These are phyloP conservation scores for Cystobasidium ongulense DNA, from an alignment of 768 basidiomycete species.

Conservation along the genomic window DNA sequence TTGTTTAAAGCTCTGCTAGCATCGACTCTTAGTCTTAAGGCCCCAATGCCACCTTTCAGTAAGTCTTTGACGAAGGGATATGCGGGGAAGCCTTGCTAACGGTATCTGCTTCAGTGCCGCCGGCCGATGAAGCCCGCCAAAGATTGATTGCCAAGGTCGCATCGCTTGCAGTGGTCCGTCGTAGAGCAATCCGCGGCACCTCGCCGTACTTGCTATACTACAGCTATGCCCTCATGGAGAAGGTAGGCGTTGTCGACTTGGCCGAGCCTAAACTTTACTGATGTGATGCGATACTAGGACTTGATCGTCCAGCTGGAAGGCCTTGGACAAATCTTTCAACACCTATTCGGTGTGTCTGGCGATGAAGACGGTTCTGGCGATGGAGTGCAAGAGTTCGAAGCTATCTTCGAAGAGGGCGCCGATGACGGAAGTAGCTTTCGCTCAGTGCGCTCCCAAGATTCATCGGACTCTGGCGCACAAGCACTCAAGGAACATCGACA, in stretches of 20 bases:
- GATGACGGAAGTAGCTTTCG: neutral
- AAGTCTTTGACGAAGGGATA: neutral
- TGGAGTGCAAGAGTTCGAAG: constrained; percentile 33
- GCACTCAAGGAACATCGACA: neutral
- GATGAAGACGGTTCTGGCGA: neutral
- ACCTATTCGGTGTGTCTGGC: constrained; percentile 68
- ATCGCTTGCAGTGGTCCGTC: constrained; percentile 75
- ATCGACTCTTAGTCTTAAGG: constrained; percentile 70
- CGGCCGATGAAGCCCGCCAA: constrained; percentile 74
- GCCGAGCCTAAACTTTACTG: neutral
- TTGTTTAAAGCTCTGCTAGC: constrained; percentile 75
- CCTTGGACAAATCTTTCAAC: constrained; percentile 71
- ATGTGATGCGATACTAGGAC: constrained; percentile 47
- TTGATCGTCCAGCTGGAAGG: constrained; percentile 80
- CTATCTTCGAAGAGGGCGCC: constrained; percentile 16
- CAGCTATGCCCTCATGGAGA: constrained; percentile 81
- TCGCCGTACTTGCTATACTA: constrained; percentile 76
- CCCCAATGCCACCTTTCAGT: constrained; percentile 84
- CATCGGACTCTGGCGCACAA: neutral
- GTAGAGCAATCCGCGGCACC: constrained; percentile 69
- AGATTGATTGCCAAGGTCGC: constrained; percentile 76
- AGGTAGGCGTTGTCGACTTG: constrained; percentile 31
- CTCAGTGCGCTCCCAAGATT: neutral
- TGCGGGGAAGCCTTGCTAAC: neutral
- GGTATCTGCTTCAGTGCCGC: constrained; percentile 54